Conservation (phyloP, 768 basidiomycete species). For the Boletus tylopilopsis region DNA sequence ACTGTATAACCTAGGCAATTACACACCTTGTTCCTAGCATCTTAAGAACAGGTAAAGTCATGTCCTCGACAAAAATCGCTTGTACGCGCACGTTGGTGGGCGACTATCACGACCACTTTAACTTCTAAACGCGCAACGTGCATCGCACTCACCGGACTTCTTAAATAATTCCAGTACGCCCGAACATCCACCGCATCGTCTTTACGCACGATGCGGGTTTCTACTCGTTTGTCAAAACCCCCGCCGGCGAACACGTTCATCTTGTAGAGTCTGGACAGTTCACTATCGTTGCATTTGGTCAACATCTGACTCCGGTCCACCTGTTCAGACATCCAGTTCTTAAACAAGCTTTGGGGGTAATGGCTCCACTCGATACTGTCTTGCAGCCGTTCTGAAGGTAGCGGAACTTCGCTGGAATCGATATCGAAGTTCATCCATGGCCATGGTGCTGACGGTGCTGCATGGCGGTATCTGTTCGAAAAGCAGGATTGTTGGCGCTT, state of each 20-base stretch:
- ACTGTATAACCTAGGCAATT: no score
- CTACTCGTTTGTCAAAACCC: slow-evolving; percentile 12
- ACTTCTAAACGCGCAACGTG: not conserved
- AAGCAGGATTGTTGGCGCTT: not conserved
- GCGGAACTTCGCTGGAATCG: slow-evolving; percentile 6
- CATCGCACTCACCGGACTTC: slow-evolving; percentile 21
- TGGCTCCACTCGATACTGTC: slow-evolving; percentile 24
- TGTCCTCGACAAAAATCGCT: slow-evolving; percentile 38
- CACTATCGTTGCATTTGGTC: slow-evolving; percentile 12
- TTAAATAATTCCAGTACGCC: slow-evolving; percentile 30
- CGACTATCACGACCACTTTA: slow-evolving; percentile 17
- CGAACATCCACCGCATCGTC: slow-evolving; percentile 10
- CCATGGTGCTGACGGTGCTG: slow-evolving; percentile 39
- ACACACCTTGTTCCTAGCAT: slow-evolving; percentile 40
- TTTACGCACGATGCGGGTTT: slow-evolving; percentile 7
- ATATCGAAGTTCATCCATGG: slow-evolving; percentile 34
- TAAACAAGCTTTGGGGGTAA: slow-evolving; percentile 50
- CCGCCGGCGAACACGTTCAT: slow-evolving; percentile 17
- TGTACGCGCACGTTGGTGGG: slow-evolving; percentile 28
- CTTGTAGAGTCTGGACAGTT: slow-evolving; percentile 19
- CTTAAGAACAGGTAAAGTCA: slow-evolving; percentile 33
- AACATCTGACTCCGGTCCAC: slow-evolving; percentile 35
- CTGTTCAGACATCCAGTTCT: slow-evolving; percentile 51
- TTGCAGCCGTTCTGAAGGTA: not conserved
- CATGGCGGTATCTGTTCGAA: slow-evolving; percentile 29